A percentile compares a stretch with the other conserved stretches of the same genome.
phyloP scores from a whole-genome alignment of 306 rosid genomes.

The Quillaja saponaria region DNA sequence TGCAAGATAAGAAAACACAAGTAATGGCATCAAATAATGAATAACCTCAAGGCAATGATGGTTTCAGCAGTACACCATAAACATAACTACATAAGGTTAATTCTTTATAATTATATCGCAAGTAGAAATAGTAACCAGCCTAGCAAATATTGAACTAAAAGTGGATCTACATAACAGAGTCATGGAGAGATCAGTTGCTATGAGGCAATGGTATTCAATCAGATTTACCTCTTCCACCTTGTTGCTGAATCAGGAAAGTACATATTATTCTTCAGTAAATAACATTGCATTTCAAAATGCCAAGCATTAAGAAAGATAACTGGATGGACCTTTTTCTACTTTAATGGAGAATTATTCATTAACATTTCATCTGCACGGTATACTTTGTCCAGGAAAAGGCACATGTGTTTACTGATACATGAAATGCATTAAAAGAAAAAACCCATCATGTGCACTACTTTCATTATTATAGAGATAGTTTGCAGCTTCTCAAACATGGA shows the following conservation, averaged over 20 bases:
- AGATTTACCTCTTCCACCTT: not conserved
- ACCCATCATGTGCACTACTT: not conserved
- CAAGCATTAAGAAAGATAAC: constrained; percentile 10
- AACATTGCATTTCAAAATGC: constrained; percentile 12
- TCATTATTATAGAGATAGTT: not conserved
- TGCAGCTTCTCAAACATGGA: constrained; percentile 1
- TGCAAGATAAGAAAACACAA: constrained; percentile 29
- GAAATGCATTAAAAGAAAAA: not conserved
- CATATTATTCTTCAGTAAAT: not conserved
- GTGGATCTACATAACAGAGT: not conserved
- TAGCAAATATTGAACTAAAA: constrained; percentile 7
- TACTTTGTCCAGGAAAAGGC: too few species aligned
- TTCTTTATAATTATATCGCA: not conserved
- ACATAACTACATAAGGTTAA: constrained; percentile 1
- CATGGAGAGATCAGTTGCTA: not conserved
- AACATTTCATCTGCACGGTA: not conserved
- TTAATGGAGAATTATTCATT: not conserved
- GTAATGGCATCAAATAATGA: constrained; percentile 17
- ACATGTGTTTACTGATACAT: constrained; percentile 5
- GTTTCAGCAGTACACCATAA: constrained; percentile 21
- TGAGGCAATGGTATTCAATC: too few species aligned
- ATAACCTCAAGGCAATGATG: constrained; percentile 3
- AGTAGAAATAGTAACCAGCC: not conserved
- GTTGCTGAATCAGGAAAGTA: constrained; percentile 11
- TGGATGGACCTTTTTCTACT: constrained; percentile 1